phyloP scores from a whole-genome alignment of 352 stramenopile genomes.

The Stephanocyclus meneghinianus region DNA sequence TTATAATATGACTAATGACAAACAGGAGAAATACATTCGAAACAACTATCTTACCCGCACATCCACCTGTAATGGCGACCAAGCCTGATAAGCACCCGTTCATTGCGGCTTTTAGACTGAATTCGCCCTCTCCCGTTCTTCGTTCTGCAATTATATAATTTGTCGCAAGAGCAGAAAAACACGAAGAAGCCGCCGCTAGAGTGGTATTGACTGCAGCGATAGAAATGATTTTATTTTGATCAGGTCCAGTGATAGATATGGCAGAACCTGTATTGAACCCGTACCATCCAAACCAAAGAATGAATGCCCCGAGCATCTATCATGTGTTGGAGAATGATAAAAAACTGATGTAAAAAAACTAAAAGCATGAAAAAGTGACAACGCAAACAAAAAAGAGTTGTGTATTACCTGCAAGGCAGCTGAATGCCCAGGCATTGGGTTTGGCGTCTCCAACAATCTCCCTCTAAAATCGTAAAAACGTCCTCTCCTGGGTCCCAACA shows the following conservation, averaged over 20 bases:
- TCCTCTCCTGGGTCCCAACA: conserved; percentile 53
- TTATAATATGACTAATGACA: neutral
- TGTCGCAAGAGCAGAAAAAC: conserved; percentile 60
- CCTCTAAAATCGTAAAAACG: conserved; percentile 73
- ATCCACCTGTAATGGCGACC: conserved; percentile 82
- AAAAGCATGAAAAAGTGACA: too few species aligned
- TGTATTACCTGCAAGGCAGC: conserved; percentile 6
- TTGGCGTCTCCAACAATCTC: conserved; percentile 63
- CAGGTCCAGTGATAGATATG: conserved; percentile 25
- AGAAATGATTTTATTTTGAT: conserved; percentile 51
- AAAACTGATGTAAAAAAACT: too few species aligned
- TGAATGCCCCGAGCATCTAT: conserved; percentile 22
- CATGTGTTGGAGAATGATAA: neutral
- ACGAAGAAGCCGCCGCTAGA: conserved; percentile 70
- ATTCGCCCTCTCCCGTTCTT: conserved; percentile 64
- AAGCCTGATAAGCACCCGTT: conserved; percentile 84
- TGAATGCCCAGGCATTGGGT: conserved; percentile 43
- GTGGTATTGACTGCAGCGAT: conserved; percentile 84
- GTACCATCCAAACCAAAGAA: conserved; percentile 69
- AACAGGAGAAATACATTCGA: neutral
- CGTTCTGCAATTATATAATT: conserved; percentile 52
- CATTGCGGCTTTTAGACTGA: conserved; percentile 55
- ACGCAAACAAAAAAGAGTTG: too few species aligned
- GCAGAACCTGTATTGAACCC: conserved; percentile 61
- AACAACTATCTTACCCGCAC: conserved; percentile 26